Conservation (phyloP, 2,329 filamentous ascomycete genomes). For the Exserohilum rostratum region DNA sequence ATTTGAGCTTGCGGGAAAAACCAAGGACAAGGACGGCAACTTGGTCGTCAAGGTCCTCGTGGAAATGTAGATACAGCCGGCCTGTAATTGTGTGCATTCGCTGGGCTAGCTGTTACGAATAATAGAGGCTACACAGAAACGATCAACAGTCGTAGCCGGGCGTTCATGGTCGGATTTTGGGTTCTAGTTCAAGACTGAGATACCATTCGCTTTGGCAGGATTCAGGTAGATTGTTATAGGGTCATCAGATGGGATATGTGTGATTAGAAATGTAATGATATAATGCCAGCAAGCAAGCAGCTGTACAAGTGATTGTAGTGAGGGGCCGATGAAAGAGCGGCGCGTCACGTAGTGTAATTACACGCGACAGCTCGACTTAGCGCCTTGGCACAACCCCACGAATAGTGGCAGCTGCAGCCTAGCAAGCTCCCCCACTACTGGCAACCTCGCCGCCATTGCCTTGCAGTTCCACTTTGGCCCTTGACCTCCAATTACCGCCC, state of each 20-base stretch:
- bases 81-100: conserved; percentile 9
- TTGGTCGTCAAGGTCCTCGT: conserved; percentile 60
- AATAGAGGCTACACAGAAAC: conserved; percentile 17
- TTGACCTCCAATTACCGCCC: background rate
- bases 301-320: background rate
- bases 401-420: conserved; percentile 18
- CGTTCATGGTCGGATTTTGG: conserved; percentile 14
- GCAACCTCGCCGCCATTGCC: conserved; percentile 9
- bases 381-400: conserved; percentile 15
- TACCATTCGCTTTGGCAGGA: conserved; percentile 18
- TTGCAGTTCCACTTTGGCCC: background rate
- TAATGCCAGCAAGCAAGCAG: background rate
- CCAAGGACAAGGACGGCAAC: conserved; percentile 58
- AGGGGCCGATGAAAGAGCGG: background rate
- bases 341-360: conserved; percentile 13
- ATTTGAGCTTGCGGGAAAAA: conserved; percentile 58
- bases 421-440: conserved; percentile 19
- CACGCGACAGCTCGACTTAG: conserved; percentile 3
- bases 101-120: background rate
- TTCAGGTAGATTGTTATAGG: conserved; percentile 10
- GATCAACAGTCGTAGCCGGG: conserved; percentile 9
- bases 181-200: conserved; percentile 16
- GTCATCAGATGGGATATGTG: background rate
- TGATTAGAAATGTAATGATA: background rate
- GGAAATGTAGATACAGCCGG: conserved; percentile 28